Evolutionary conservation across 2,329 filamentous ascomycete species (phyloP).

Genomic region (Xylaria sp.): DNA sequence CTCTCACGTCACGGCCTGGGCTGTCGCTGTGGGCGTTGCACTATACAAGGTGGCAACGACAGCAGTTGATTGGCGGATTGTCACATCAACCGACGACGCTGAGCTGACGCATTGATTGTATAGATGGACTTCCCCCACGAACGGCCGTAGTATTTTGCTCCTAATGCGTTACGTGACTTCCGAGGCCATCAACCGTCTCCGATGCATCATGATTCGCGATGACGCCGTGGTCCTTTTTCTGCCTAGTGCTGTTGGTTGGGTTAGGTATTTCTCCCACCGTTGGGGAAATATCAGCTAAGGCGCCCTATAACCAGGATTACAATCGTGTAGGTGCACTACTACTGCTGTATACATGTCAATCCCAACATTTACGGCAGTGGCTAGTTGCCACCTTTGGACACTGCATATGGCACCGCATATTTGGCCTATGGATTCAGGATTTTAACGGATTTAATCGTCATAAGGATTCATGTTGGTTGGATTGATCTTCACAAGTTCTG

Average conservation of each 20-base stretch:
- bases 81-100: slow-evolving; percentile 22
- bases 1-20: slow-evolving; percentile 17
- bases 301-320: not conserved
- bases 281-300: no score
- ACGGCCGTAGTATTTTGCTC: slow-evolving; percentile 20
- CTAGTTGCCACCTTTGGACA: slow-evolving; percentile 22
- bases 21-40: slow-evolving; percentile 12
- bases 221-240: slow-evolving; percentile 11
- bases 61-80: slow-evolving; percentile 31
- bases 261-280: slow-evolving; percentile 7
- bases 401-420: not conserved
- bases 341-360: not conserved
- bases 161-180: slow-evolving; percentile 10
- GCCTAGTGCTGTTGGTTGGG: slow-evolving; percentile 18
- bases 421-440: slow-evolving; percentile 1
- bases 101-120: slow-evolving; percentile 17
- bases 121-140: slow-evolving; percentile 26
- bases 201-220: slow-evolving; percentile 19
- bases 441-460: slow-evolving; percentile 23
- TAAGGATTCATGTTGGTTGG: slow-evolving; percentile 33
- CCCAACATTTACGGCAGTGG: not conserved
- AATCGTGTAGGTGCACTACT: not conserved
- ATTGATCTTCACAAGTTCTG: slow-evolving; percentile 30
- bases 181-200: slow-evolving; percentile 15
- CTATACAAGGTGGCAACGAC: slow-evolving; percentile 18